A percentile compares a stretch with the other conserved stretches of the same genome.
Conservation (phyloP, 495 filamentous ascomycete species). For the Trichocladium uniseriatum region DNA sequence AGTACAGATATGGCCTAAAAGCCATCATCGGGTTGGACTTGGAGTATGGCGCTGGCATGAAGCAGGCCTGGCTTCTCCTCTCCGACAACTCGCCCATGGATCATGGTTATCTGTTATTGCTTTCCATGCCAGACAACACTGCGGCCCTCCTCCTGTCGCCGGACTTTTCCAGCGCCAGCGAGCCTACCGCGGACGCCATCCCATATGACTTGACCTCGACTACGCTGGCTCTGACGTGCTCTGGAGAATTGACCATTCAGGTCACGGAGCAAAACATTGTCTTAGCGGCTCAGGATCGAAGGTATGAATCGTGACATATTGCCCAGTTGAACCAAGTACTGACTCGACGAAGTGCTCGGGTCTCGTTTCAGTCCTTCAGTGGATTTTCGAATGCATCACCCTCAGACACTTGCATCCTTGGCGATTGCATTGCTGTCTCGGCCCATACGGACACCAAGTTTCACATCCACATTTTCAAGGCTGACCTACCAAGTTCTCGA, state of each 20-base stretch:
- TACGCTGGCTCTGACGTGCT: constrained; percentile 46
- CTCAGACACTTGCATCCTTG: constrained; percentile 26
- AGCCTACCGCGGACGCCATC: constrained; percentile 28
- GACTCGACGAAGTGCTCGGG: constrained; percentile 19
- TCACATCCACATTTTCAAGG: constrained; percentile 25
- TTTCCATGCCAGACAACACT: constrained; percentile 42
- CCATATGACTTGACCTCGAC: constrained; percentile 43
- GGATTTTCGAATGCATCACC: constrained; percentile 15
- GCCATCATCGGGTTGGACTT: constrained; percentile 53
- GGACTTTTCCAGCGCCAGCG: constrained; percentile 29
- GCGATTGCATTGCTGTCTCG: constrained; percentile 28
- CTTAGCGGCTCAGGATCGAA: constrained; percentile 15
- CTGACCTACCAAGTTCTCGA: constrained; percentile 15
- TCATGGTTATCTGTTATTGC: constrained; percentile 34
- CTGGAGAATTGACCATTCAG: constrained; percentile 38
- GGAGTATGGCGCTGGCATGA: constrained; percentile 34
- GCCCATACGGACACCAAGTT: constrained; percentile 23
- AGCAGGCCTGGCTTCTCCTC: constrained; percentile 38
- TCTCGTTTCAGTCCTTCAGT: constrained; percentile 17
- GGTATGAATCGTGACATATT: constrained; percentile 7
- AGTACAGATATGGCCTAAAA: constrained; percentile 62
- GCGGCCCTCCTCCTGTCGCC: constrained; percentile 29
- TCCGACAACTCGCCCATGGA: constrained; percentile 7
- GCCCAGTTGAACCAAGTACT: not conserved
- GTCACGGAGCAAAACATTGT: constrained; percentile 45